phyloP scores from a whole-genome alignment of 2,329 filamentous ascomycete genomes.

The Colletotrichum trifolii region DNA sequence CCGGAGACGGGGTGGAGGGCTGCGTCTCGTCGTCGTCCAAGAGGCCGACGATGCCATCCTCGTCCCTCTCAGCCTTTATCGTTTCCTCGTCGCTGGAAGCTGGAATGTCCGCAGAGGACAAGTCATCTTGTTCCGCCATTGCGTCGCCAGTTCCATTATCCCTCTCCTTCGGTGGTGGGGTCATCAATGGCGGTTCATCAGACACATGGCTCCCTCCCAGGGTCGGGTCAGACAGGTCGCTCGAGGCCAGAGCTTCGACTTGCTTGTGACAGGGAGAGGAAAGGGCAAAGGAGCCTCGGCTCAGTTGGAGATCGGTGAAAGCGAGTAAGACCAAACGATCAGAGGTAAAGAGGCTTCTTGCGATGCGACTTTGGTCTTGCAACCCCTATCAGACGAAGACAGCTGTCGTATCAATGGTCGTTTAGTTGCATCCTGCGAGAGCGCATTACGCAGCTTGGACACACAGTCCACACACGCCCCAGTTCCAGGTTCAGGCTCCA shows the following conservation, averaged over 20 bases:
- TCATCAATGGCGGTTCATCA: constrained; percentile 37
- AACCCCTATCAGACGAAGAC: constrained; percentile 28
- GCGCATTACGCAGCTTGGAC: constrained; percentile 32
- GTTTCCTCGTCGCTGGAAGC: constrained; percentile 56
- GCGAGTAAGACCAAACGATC: background rate
- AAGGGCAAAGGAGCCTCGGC: background rate
- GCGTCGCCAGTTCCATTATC: constrained; percentile 52
- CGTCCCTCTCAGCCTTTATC: constrained; percentile 50
- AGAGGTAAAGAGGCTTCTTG: background rate
- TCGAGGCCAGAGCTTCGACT: constrained; percentile 18
- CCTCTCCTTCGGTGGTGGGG: constrained; percentile 34
- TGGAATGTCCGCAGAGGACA: constrained; percentile 52
- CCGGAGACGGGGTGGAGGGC: constrained; percentile 39
- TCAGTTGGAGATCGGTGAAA: background rate
- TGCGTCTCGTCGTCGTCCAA: constrained; percentile 48
- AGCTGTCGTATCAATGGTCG: constrained; percentile 18
- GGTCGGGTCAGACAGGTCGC: constrained; percentile 30
- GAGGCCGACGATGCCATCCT: constrained; percentile 49
- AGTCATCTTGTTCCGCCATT: constrained; percentile 63
- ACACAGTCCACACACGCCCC: constrained; percentile 27
- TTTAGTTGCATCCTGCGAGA: constrained; percentile 20
- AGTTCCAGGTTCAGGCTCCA: constrained; percentile 37
- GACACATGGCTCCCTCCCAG: constrained; percentile 31
- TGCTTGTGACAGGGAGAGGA: constrained; percentile 17
- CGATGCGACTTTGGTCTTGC: constrained; percentile 7